Evolutionary conservation across 129 eudicot species (phyloP).

Genomic region (Lactuca sativa): DNA sequence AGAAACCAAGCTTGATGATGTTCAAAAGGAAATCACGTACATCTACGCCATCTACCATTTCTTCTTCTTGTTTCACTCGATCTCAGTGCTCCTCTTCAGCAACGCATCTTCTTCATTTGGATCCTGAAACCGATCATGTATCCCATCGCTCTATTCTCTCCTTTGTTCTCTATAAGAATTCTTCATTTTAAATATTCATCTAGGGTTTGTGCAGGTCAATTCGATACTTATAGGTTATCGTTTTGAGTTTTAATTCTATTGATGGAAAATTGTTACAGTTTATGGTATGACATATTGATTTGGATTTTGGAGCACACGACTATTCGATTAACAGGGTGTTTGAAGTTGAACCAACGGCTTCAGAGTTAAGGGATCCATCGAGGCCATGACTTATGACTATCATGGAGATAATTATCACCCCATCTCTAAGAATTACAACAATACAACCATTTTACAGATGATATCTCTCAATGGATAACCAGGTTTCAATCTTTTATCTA

Average conservation of each 20-base stretch:
- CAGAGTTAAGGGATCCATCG: conserved; percentile 43
- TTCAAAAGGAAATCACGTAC: too few relatives aligned
- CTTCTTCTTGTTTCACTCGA: too few relatives aligned
- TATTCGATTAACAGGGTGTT: conserved; percentile 57
- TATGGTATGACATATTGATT: conserved; percentile 63
- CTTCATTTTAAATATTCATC: too few relatives aligned
- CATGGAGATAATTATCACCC: conserved; percentile 63
- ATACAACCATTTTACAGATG: conserved; percentile 47
- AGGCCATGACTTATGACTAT: conserved; percentile 51
- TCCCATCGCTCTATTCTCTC: too few relatives aligned
- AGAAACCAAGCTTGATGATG: too few relatives aligned
- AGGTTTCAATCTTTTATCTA: background rate
- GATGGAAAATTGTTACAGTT: conserved; percentile 31
- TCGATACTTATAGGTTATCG: too few relatives aligned
- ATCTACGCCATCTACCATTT: too few relatives aligned
- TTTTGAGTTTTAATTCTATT: background rate
- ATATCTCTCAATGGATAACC: conserved; percentile 38
- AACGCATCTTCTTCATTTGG: too few relatives aligned
- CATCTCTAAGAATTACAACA: conserved; percentile 54
- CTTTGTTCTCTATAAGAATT: too few relatives aligned
- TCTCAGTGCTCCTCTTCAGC: too few relatives aligned
- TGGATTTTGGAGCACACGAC: conserved; percentile 49
- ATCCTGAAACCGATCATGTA: too few relatives aligned
- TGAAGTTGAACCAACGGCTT: conserved; percentile 56
- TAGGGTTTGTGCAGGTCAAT: too few relatives aligned